phyloP scores from a whole-genome alignment of 352 stramenopile species.

The Globisporangium iwayamae region DNA sequence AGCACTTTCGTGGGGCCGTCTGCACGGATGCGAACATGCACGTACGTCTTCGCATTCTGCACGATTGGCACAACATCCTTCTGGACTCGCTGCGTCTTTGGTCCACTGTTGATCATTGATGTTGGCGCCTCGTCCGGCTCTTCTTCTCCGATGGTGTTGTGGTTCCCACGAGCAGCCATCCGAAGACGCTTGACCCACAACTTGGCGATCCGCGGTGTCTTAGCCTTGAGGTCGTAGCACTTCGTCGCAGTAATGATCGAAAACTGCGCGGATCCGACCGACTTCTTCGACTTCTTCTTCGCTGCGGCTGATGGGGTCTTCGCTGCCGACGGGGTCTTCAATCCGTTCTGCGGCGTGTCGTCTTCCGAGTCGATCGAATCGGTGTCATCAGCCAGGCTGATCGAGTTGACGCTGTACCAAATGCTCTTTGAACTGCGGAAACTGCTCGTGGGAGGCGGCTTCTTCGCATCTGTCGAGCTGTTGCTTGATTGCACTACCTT shows the following conservation, averaged over 20 bases:
- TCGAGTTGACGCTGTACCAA: conserved; percentile 80
- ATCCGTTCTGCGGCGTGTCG: conserved; percentile 23
- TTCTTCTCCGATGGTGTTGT: conserved; percentile 16
- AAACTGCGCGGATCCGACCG: conserved; percentile 69
- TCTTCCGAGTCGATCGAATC: conserved; percentile 72
- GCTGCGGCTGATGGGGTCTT: conserved; percentile 19
- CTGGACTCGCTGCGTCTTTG: conserved; percentile 30
- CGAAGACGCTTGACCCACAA: conserved; percentile 68
- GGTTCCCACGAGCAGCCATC: conserved; percentile 45
- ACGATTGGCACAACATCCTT: conserved; percentile 39
- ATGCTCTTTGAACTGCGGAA: conserved; percentile 78
- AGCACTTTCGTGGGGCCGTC: conserved; percentile 89
- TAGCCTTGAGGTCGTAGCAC: conserved; percentile 83
- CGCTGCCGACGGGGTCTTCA: conserved; percentile 21
- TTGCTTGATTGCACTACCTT: conserved; percentile 32
- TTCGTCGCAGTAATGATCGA: conserved; percentile 86
- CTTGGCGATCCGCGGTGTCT: conserved; percentile 64
- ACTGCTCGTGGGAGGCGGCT: conserved; percentile 23
- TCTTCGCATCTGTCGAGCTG: conserved; percentile 14
- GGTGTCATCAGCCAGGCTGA: conserved; percentile 67
- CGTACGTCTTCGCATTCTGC: conserved; percentile 83
- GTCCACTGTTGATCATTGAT: conserved; percentile 20
- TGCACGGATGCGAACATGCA: conserved; percentile 79
- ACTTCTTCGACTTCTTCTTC: conserved; percentile 16
- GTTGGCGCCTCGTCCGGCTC: conserved; percentile 27